Evolutionary conservation across 192 early-diverging fungal genomes (phyloP).

Genomic region (Pilobolus umbonatus): DNA sequence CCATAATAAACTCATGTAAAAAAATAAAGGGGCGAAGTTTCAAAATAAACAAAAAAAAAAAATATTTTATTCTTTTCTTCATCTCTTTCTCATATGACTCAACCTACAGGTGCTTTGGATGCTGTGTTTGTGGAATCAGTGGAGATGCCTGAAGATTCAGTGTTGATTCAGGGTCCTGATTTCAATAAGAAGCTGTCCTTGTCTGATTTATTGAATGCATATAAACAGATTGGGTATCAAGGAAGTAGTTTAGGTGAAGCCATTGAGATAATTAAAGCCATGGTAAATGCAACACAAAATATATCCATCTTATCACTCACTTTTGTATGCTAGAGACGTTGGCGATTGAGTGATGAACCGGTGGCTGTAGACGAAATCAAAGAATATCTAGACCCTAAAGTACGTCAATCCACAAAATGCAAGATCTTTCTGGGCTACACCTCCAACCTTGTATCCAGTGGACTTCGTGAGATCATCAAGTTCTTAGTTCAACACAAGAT

Average conservation of each 20-base stretch:
- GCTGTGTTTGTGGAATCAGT: conserved; percentile 71
- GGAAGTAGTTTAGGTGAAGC: conserved; percentile 85
- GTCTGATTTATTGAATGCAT: conserved; percentile 63
- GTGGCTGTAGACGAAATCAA: conserved; percentile 56
- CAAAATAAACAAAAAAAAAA: too few relatives aligned
- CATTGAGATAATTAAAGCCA: conserved; percentile 87
- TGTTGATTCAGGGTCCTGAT: conserved; percentile 80
- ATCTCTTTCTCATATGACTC: too few relatives aligned
- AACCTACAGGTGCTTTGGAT: conserved; percentile 37
- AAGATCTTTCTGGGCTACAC: conserved; percentile 98
- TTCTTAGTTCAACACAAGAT: conserved; percentile 87
- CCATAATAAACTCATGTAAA: too few relatives aligned
- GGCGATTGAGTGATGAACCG: conserved; percentile 90
- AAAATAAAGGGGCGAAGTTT: too few relatives aligned
- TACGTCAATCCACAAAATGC: conserved; percentile 71
- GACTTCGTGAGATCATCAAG: conserved; percentile 85
- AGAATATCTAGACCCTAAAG: conserved; percentile 52
- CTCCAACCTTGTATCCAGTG: conserved; percentile 95
- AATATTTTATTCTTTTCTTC: too few relatives aligned
- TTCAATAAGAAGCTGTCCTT: conserved; percentile 87
- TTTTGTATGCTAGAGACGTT: conserved; percentile 43
- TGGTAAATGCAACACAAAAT: conserved; percentile 49
- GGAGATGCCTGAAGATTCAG: conserved; percentile 60
- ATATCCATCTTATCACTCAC: not conserved
- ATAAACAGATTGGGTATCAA: conserved; percentile 87